Percentiles rank a stretch among this genome's conserved stretches.
phyloP scores from a whole-genome alignment of 78 protist species.

The Planoprotostelium fungivorum region DNA sequence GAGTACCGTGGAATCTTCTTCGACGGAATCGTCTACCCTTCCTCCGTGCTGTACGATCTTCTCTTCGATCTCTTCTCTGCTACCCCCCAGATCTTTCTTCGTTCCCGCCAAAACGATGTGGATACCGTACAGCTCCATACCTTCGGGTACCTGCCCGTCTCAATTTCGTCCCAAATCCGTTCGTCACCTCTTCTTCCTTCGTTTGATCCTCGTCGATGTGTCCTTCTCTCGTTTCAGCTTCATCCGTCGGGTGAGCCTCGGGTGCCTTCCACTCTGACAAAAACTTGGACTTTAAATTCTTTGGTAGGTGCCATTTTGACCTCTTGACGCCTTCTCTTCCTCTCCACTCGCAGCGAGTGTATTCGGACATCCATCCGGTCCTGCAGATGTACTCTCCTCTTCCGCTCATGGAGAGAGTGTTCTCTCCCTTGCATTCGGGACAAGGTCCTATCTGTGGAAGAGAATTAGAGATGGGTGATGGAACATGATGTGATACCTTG shows the following conservation, averaged over 20 bases:
- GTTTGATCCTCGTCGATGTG: constrained; percentile 6
- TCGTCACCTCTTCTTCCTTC: constrained; percentile 40
- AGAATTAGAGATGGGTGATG: too few species aligned
- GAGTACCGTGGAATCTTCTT: background rate
- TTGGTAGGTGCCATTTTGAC: background rate
- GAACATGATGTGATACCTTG: too few species aligned
- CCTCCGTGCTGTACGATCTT: constrained; percentile 45
- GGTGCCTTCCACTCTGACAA: background rate
- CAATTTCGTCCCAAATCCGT: background rate
- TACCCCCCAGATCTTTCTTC: constrained; percentile 9
- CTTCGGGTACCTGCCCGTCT: constrained; percentile 10
- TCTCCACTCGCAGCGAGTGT: background rate
- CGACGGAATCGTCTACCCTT: constrained; percentile 10
- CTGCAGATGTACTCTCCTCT: background rate
- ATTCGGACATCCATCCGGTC: background rate
- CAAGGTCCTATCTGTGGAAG: background rate
- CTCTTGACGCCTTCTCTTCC: background rate
- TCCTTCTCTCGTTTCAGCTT: background rate
- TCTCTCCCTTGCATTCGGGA: background rate
- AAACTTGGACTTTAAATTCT: background rate
- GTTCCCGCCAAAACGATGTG: constrained; percentile 33
- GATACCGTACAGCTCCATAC: constrained; percentile 33
- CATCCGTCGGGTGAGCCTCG: background rate
- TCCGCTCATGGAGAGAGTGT: background rate
- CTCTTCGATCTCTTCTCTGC: constrained; percentile 11